Percentiles rank a stretch among this genome's conserved stretches.
Evolutionary conservation across 495 filamentous ascomycete genomes (phyloP).

Genomic region (Neurospora sp.): DNA sequence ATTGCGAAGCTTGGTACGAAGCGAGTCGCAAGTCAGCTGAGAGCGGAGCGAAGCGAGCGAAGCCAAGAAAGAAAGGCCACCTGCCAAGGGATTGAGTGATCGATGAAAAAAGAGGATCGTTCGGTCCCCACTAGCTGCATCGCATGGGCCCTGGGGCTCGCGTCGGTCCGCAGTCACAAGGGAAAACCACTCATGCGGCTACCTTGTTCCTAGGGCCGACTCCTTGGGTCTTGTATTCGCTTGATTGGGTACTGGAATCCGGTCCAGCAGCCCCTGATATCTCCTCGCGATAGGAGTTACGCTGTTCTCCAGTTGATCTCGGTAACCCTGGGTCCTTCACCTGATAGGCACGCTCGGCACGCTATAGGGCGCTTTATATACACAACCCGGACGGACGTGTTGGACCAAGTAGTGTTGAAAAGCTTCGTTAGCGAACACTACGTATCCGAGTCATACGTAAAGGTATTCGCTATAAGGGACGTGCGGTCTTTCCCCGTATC

Average conservation of each 20-base stretch:
- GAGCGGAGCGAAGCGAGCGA: not conserved
- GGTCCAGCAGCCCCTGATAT: not conserved
- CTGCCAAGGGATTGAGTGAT: not conserved
- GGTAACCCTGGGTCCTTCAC: not conserved
- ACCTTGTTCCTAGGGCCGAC: not conserved
- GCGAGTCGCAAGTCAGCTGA: not conserved
- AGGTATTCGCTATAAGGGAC: not conserved
- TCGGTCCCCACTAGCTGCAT: not conserved
- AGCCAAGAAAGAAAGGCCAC: not conserved
- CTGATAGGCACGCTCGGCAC: not conserved
- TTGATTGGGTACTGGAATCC: not conserved
- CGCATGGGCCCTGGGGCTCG: conserved; percentile 8
- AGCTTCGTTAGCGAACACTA: not conserved
- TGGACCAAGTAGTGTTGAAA: not conserved
- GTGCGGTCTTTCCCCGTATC: not conserved
- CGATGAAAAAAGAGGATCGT: not conserved
- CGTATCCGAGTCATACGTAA: not conserved
- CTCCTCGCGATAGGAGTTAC: not conserved
- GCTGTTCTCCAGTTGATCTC: not conserved
- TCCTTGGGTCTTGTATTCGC: not conserved
- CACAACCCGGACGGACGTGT: not conserved
- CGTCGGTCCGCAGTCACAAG: conserved; percentile 25
- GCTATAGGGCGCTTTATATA: not conserved
- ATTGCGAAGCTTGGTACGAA: not conserved
- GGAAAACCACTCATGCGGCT: conserved; percentile 11